A percentile compares a stretch with the other conserved stretches of the same genome.
These are phyloP conservation scores for Leucocoprinus leucothites DNA, from an alignment of 768 basidiomycete genomes.

Conservation along the genomic window DNA sequence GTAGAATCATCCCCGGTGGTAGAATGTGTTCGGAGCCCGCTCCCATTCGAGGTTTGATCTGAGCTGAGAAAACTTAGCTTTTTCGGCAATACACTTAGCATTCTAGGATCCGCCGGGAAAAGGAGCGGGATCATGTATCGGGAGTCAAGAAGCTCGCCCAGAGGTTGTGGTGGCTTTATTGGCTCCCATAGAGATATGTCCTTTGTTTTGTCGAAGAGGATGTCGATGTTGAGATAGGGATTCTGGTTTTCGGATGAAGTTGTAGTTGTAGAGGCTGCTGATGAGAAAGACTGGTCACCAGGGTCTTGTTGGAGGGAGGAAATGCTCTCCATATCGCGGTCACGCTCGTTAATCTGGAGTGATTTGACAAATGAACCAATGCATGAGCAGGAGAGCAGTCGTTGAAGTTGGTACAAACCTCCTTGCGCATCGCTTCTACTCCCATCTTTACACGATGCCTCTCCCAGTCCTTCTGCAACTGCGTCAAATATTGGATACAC, in stretches of 20 bases:
- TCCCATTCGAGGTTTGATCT: conserved; percentile 12
- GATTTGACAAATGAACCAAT: not conserved
- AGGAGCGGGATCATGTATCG: conserved; percentile 88
- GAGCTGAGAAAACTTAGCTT: conserved; percentile 33
- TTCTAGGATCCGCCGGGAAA: conserved; percentile 77
- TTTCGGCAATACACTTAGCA: conserved; percentile 68
- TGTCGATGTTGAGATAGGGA: conserved; percentile 65
- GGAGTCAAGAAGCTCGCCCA: conserved; percentile 91
- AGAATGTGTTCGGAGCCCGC: conserved; percentile 3
- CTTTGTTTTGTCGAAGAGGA: conserved; percentile 68
- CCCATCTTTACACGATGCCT: conserved; percentile 83
- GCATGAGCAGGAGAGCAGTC: not conserved
- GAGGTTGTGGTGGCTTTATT: conserved; percentile 68
- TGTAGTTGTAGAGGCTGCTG: conserved; percentile 18
- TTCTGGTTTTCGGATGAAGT: conserved; percentile 28
- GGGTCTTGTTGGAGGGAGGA: conserved; percentile 39
- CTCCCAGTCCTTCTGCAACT: conserved; percentile 98
- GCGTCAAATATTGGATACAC: conserved; percentile 89
- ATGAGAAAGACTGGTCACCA: conserved; percentile 28
- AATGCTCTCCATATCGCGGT: conserved; percentile 62
- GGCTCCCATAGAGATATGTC: conserved; percentile 78
- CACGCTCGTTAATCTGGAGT: conserved; percentile 61
- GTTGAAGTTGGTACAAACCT: conserved; percentile 44
- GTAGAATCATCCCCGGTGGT: conserved; percentile 1
- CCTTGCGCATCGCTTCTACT: conserved; percentile 80